Percentiles rank a stretch among this genome's conserved stretches.
Conservation (phyloP, 2,329 filamentous ascomycete species). For the Nemania bipapillata region DNA sequence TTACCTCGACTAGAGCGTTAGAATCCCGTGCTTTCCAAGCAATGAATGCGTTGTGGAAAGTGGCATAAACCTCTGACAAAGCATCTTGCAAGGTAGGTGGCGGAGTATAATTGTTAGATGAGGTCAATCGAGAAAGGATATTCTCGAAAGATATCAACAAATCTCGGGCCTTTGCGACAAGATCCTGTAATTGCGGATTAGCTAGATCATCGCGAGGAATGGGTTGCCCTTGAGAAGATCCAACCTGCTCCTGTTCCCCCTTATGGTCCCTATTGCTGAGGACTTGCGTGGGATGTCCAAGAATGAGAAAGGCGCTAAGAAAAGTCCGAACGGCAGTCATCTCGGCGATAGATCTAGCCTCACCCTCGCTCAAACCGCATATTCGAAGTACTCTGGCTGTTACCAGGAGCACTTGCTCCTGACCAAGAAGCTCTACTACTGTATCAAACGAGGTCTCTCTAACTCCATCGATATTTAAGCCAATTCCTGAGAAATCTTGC, state of each 20-base stretch:
- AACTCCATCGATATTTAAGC: conserved; percentile 76
- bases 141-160: conserved; percentile 81
- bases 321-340: conserved; percentile 80
- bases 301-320: conserved; percentile 80
- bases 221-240: conserved; percentile 56
- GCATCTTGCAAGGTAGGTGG: conserved; percentile 70
- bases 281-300: conserved; percentile 81
- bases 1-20: conserved; percentile 79
- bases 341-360: conserved; percentile 70
- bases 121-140: conserved; percentile 72
- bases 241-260: conserved; percentile 68
- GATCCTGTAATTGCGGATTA: conserved; percentile 73
- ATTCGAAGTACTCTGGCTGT: conserved; percentile 75
- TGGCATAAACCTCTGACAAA: conserved; percentile 75
- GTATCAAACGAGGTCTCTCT: conserved; percentile 77
- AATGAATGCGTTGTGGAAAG: conserved; percentile 81
- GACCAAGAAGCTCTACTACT: conserved; percentile 74
- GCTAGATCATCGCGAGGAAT: conserved; percentile 64
- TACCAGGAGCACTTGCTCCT: conserved; percentile 71
- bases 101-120: conserved; percentile 73
- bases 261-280: conserved; percentile 77
- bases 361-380: conserved; percentile 75
- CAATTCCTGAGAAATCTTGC: conserved; percentile 72
- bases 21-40: conserved; percentile 86
- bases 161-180: conserved; percentile 81